Evolutionary conservation across 352 stramenopile species (phyloP), one percentile per base, ranked within the genome.

Genomic region (Phytopythium vexans): DNA sequence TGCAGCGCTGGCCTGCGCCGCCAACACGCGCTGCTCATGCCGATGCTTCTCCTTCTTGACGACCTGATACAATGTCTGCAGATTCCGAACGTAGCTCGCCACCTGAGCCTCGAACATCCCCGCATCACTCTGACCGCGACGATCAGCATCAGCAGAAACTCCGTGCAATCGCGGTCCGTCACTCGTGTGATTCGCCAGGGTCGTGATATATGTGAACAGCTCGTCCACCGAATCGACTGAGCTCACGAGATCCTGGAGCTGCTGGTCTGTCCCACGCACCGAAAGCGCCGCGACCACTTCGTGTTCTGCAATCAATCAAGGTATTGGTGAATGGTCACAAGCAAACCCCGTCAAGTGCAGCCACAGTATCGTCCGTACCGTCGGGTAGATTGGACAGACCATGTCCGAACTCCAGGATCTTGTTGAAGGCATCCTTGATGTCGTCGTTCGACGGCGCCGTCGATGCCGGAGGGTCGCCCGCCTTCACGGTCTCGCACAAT

Each of bases 21-120:
- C 66, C 33, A 76, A 52, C 0, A 90, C 46, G 5, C 76, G 70
- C 44, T 95, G 85, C 45, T 93, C 85, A 44, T 90, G 74, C 3
- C 78, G 74, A 49, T 88, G 68, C 40, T 91, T 93, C 48, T 93
- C 82, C 39, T 89, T 91, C 64, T 92, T 93, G 0, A 71, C 90
- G 39, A 82, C 49, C 35, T 91, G 77, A 41, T 90, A 92, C 32
- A 95, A 41, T 15, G 49, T 40, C 60, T 92, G 79, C 35, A 95
- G 54, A 16, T 87, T 75, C 33, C 83, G 84, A 33, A 95, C 68
- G 49, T 95, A 93, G 38, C 58, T 67, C 0, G 75, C 70, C 15
- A 95, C 64, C 7, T 83, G 82, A 27, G 66, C 77, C 40, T 93
- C 79, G 54, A 95, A 92, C 4, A 74, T 40, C 3, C 70, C 70